Evolutionary conservation across 805 yeast genomes (phyloP).

Genomic region (Tetrapisispora pingtungensis): DNA sequence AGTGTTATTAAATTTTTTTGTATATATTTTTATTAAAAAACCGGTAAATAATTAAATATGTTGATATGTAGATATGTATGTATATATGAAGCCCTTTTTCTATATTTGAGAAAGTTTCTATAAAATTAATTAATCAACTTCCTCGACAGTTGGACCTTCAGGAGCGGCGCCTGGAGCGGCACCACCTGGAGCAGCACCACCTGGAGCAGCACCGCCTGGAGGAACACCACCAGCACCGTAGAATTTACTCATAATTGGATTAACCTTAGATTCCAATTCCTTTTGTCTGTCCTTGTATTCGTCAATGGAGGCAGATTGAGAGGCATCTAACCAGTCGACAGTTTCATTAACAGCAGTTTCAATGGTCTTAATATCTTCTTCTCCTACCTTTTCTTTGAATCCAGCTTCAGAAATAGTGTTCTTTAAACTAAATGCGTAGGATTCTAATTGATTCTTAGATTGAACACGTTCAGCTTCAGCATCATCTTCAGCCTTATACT

Average conservation of each 20-base stretch:
- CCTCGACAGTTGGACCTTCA: conserved; percentile 67
- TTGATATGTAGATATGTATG: background rate
- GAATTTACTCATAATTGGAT: conserved; percentile 95
- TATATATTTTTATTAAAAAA: background rate
- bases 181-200: conserved; percentile 16
- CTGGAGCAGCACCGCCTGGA: conserved; percentile 43
- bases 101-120: no score
- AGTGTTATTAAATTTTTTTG: background rate
- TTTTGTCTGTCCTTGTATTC: conserved; percentile 89
- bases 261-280: conserved; percentile 89
- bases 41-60: background rate
- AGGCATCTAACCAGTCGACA: conserved; percentile 84
- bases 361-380: conserved; percentile 56
- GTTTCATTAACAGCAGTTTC: conserved; percentile 77
- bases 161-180: conserved; percentile 41
- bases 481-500: conserved; percentile 94
- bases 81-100: no score
- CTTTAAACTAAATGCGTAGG: conserved; percentile 90
- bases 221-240: conserved; percentile 72
- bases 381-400: conserved; percentile 72
- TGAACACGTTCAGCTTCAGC: conserved; percentile 86
- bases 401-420: conserved; percentile 63
- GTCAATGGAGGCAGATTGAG: conserved; percentile 86
- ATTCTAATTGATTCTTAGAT: conserved; percentile 92
- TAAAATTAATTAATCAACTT: conserved; percentile 44